These are phyloP conservation scores for Poa pratensis DNA, from an alignment of 176 grass and related monocot species.

Conservation along the genomic window DNA sequence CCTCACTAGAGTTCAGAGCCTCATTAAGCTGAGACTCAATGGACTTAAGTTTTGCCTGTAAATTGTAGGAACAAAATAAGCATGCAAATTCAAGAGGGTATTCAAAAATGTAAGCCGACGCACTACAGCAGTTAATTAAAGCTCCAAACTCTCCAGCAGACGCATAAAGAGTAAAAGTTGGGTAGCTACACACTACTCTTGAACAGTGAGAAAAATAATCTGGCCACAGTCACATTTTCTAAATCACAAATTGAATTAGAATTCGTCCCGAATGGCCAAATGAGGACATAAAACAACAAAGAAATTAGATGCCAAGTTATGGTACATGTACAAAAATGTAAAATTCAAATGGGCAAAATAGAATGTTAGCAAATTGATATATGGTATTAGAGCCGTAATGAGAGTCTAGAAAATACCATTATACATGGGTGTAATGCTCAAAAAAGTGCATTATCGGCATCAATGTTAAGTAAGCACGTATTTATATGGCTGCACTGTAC, in stretches of 20 bases:
- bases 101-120: not conserved
- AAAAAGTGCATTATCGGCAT: constrained; percentile 14
- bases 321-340: not conserved
- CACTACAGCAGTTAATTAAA: constrained; percentile 17
- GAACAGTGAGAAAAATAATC: not conserved
- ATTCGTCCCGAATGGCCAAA: not conserved
- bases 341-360: not conserved
- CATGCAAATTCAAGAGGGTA: constrained; percentile 37
- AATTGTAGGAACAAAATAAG: constrained; percentile 45
- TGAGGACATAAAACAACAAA: constrained; percentile 11
- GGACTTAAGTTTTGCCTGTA: constrained; percentile 80
- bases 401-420: not conserved
- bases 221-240: not conserved
- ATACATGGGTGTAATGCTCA: not conserved
- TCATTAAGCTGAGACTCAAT: constrained; percentile 96
- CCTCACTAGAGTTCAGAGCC: constrained; percentile 77
- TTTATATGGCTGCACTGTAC: constrained; percentile 8
- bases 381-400: constrained; percentile 12
- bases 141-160: constrained; percentile 5
- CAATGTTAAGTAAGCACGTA: not conserved
- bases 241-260: constrained; percentile 7
- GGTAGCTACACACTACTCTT: not conserved
- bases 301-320: not conserved
- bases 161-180: not conserved
- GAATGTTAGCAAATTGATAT: constrained; percentile 29